Conservation (phyloP, 2,329 filamentous ascomycete genomes). For the Paramyrothecium roridum region DNA sequence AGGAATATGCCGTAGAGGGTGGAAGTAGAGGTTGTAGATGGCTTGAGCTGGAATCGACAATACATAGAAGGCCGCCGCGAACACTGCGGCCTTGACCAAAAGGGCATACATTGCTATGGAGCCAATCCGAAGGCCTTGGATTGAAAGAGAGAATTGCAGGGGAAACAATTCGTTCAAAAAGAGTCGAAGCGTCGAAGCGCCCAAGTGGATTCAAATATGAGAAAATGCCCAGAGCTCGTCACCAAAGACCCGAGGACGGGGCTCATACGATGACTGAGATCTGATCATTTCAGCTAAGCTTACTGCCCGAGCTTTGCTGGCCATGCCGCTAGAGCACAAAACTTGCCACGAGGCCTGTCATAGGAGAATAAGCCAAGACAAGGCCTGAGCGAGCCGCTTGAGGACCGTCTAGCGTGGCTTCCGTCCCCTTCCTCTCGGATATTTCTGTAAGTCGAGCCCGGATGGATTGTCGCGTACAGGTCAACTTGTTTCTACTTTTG, state of each 20-base stretch:
- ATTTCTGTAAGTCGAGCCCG: too few species aligned
- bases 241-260: not conserved
- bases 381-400: not conserved
- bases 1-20: slow-evolving; percentile 27
- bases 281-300: not conserved
- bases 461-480: too few species aligned
- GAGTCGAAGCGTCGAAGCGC: not conserved
- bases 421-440: too few species aligned
- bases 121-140: not conserved
- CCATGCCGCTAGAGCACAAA: not conserved
- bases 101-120: not conserved
- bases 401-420: too few species aligned
- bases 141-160: not conserved
- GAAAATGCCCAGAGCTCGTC: not conserved
- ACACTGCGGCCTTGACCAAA: not conserved
- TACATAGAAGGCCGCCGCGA: not conserved
- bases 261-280: not conserved
- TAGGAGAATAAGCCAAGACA: not conserved
- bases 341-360: not conserved
- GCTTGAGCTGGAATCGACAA: not conserved
- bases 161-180: too few species aligned
- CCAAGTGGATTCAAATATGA: not conserved
- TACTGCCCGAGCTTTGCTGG: not conserved
- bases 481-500: too few species aligned
- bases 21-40: slow-evolving; percentile 28